phyloP scores from a whole-genome alignment of 306 rosid genomes.

The Gillenia trifoliata region DNA sequence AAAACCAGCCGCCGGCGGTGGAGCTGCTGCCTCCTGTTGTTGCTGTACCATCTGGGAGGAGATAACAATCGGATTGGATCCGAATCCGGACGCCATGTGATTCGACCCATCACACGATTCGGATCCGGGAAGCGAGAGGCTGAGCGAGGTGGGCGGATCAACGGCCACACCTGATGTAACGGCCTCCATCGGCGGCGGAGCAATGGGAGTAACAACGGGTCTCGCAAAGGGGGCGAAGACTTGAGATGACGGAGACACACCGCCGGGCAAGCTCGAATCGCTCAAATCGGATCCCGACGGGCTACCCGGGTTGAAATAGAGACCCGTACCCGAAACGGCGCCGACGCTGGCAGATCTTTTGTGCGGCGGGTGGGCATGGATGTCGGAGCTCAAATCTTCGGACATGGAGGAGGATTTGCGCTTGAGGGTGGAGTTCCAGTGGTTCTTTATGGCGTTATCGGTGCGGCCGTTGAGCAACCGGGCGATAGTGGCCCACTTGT shows the following conservation, averaged over 20 bases:
- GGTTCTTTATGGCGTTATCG: slow-evolving; percentile 84
- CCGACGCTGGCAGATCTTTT: slow-evolving; percentile 73
- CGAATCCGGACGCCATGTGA: slow-evolving; percentile 6
- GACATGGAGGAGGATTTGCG: slow-evolving; percentile 51
- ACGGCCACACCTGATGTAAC: slow-evolving; percentile 10
- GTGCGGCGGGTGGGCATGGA: slow-evolving; percentile 32
- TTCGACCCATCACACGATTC: slow-evolving; percentile 15
- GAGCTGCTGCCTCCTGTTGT: background rate
- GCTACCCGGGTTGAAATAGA: slow-evolving; percentile 46
- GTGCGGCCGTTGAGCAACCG: slow-evolving; percentile 78
- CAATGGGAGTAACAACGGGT: slow-evolving; percentile 11
- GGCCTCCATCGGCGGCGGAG: slow-evolving; percentile 19
- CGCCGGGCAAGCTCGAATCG: slow-evolving; percentile 48
- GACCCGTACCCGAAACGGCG: slow-evolving; percentile 27
- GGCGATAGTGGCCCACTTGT: slow-evolving; percentile 88
- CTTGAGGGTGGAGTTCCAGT: slow-evolving; percentile 90
- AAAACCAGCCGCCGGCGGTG: too few relatives aligned
- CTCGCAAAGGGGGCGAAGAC: slow-evolving; percentile 16
- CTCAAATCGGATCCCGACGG: slow-evolving; percentile 76
- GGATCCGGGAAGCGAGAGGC: slow-evolving; percentile 67
- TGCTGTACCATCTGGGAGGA: slow-evolving; percentile 9
- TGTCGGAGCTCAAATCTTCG: slow-evolving; percentile 29
- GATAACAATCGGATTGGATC: background rate
- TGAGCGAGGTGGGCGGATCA: slow-evolving; percentile 69
- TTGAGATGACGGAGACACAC: slow-evolving; percentile 17